Evolutionary conservation across 371 early-diverging fungal species (phyloP).

Genomic region (Dipsacomyces acuminosporus): DNA sequence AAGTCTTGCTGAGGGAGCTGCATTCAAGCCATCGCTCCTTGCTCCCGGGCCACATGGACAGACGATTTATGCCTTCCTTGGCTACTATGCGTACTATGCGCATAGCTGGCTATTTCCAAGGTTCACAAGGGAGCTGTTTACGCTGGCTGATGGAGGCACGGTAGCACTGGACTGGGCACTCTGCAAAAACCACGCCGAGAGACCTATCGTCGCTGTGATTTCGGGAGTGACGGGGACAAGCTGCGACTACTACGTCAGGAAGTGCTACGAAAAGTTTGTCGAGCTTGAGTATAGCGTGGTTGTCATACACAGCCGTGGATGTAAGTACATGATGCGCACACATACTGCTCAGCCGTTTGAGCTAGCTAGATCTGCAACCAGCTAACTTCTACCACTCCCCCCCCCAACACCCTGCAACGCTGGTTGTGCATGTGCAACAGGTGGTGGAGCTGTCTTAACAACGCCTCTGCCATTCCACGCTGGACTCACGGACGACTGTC

Average conservation of each 20-base stretch:
- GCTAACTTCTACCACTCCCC: no score
- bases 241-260: constrained; percentile 81
- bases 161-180: constrained; percentile 85
- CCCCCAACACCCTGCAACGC: background rate
- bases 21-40: constrained; percentile 33
- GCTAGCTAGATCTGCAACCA: no score
- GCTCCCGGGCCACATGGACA: constrained; percentile 48
- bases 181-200: constrained; percentile 51
- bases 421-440: constrained; percentile 4
- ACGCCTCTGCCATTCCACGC: constrained; percentile 78
- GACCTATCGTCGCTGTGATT: constrained; percentile 68
- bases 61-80: constrained; percentile 41
- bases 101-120: constrained; percentile 28
- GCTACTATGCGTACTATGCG: constrained; percentile 39
- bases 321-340: constrained; percentile 50
- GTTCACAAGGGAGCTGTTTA: constrained; percentile 55
- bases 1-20: constrained; percentile 21
- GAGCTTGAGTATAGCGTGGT: constrained; percentile 66
- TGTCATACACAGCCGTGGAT: constrained; percentile 85
- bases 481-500: constrained; percentile 75
- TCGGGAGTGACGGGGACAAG: constrained; percentile 90
- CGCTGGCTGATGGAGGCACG: constrained; percentile 77
- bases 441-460: constrained; percentile 61
- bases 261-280: constrained; percentile 61
- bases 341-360: no score